Conservation (phyloP, 257 asterid genomes). For the Scutellaria minor region DNA sequence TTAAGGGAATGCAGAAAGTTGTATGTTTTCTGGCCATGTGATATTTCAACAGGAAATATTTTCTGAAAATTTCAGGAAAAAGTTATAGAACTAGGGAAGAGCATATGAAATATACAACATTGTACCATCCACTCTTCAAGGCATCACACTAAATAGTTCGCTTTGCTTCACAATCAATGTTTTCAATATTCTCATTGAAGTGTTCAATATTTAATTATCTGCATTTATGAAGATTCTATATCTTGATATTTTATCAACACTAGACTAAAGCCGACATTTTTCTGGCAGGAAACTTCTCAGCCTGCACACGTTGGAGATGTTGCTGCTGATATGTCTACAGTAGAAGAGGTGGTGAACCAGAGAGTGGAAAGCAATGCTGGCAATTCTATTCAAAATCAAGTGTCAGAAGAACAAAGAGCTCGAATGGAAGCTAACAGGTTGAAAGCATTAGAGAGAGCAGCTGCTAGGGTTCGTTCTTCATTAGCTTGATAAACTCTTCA, state of each 20-base stretch:
- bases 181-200: not conserved
- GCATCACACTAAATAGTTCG: not conserved
- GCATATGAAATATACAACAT: not conserved
- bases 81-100: too few relatives aligned
- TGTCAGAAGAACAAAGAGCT: constrained; percentile 73
- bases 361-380: constrained; percentile 17
- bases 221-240: not conserved
- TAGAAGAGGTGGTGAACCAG: constrained; percentile 36
- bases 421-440: constrained; percentile 79
- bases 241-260: too few relatives aligned
- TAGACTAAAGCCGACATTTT: not conserved
- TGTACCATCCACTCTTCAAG: not conserved
- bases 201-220: not conserved
- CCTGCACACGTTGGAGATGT: constrained; percentile 30
- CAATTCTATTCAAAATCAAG: constrained; percentile 33
- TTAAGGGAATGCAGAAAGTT: too few relatives aligned
- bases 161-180: not conserved
- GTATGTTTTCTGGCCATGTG: too few relatives aligned
- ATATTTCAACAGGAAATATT: too few relatives aligned
- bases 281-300: constrained; percentile 52
- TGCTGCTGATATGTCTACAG: constrained; percentile 34
- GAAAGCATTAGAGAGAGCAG: constrained; percentile 82
- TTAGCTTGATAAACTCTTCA: constrained; percentile 15
- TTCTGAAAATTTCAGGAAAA: too few relatives aligned
- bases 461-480: constrained; percentile 52